These are phyloP conservation scores for Sindora glabra DNA, from an alignment of 306 rosid genomes.

Conservation along the genomic window DNA sequence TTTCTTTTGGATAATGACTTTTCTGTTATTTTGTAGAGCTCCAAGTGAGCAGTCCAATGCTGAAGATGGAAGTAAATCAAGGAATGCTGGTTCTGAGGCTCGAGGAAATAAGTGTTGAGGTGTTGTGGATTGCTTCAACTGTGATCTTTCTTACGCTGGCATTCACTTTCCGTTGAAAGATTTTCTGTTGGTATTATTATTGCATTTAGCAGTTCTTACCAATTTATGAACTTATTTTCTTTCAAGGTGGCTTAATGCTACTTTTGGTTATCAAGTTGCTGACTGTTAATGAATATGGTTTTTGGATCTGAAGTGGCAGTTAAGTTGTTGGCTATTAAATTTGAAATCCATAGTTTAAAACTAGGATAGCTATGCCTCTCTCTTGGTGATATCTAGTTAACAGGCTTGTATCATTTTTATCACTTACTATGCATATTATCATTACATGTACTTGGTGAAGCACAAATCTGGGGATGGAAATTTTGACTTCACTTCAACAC, in stretches of 20 bases:
- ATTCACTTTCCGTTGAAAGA: conserved; percentile 28
- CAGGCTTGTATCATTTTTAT: conserved; percentile 22
- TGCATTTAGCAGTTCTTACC: conserved; percentile 40
- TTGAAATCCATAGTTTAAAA: conserved; percentile 39
- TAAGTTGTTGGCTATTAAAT: conserved; percentile 81
- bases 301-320: conserved; percentile 86
- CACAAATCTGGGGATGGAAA: conserved; percentile 24
- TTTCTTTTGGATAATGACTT: background rate
- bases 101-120: conserved; percentile 54
- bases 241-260: conserved; percentile 42
- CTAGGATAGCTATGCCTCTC: conserved; percentile 37
- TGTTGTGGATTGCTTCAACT: conserved; percentile 27
- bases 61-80: conserved; percentile 56
- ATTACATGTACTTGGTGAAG: conserved; percentile 22
- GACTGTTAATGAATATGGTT: conserved; percentile 62
- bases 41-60: conserved; percentile 49
- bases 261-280: conserved; percentile 80
- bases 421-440: conserved; percentile 34
- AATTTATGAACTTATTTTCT: conserved; percentile 25
- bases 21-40: conserved; percentile 30
- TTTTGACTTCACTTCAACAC: conserved; percentile 15
- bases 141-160: conserved; percentile 21
- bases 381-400: conserved; percentile 27
- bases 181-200: conserved; percentile 44
- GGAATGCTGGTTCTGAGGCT: conserved; percentile 43